A percentile compares a stretch with the other conserved stretches of the same genome.
Conservation (phyloP, 1,284 basidiomycete species). For the Malassezia arunalokei region DNA sequence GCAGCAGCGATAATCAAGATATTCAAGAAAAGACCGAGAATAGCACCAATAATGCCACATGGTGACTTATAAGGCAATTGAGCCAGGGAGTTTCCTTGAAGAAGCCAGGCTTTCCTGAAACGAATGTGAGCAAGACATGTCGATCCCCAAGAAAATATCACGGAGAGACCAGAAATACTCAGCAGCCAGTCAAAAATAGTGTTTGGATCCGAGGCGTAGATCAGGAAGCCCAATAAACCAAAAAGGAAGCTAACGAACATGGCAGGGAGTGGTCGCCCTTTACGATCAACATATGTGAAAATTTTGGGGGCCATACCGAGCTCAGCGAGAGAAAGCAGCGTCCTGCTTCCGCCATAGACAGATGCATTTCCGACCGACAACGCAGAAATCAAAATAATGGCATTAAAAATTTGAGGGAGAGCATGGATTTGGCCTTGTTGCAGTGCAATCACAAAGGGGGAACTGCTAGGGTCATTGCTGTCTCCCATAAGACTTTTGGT, state of each 20-base stretch:
- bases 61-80: conserved; percentile 51
- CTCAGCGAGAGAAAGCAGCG: conserved; percentile 41
- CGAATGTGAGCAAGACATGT: conserved; percentile 46
- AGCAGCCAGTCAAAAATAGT: conserved; percentile 47
- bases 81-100: conserved; percentile 49
- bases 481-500: conserved; percentile 12
- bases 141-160: conserved; percentile 49
- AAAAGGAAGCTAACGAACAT: conserved; percentile 36
- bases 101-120: conserved; percentile 47
- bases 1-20: conserved; percentile 24
- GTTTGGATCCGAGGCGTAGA: conserved; percentile 20
- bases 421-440: conserved; percentile 47
- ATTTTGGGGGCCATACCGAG: conserved; percentile 48
- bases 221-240: conserved; percentile 34
- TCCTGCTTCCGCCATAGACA: conserved; percentile 47
- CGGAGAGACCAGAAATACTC: conserved; percentile 50
- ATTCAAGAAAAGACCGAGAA: conserved; percentile 46
- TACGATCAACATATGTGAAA: conserved; percentile 49
- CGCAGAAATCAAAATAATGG: conserved; percentile 48
- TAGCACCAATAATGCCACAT: conserved; percentile 49
- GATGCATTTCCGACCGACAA: conserved; percentile 47
- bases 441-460: conserved; percentile 51
- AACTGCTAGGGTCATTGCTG: conserved; percentile 45
- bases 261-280: conserved; percentile 50
- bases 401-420: conserved; percentile 49